Percentiles rank a stretch among this genome's conserved stretches.
phyloP scores from a whole-genome alignment of 2,329 filamentous ascomycete species.

The Aspergillus clavatus region DNA sequence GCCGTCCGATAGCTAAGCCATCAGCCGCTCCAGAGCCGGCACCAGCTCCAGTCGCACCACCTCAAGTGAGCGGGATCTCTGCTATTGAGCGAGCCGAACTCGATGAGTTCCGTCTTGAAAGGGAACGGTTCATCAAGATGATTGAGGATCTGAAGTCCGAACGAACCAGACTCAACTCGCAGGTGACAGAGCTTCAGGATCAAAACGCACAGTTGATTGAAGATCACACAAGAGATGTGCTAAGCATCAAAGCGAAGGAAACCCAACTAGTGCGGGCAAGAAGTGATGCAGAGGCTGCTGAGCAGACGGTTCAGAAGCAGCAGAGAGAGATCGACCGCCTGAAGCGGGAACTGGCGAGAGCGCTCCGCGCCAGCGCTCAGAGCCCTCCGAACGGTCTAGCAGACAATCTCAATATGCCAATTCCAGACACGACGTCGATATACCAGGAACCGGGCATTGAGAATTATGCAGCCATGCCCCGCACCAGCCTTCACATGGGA shows the following conservation, averaged over 20 bases:
- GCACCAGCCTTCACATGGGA: conserved; percentile 35
- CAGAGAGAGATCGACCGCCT: conserved; percentile 85
- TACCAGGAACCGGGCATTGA: conserved; percentile 36
- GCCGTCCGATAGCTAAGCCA: conserved; percentile 78
- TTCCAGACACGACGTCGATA: conserved; percentile 48
- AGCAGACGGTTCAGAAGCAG: conserved; percentile 78
- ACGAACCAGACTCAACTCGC: conserved; percentile 72
- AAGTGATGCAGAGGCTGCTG: conserved; percentile 82
- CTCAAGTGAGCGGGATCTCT: conserved; percentile 62
- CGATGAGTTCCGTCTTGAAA: conserved; percentile 78
- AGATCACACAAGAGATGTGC: conserved; percentile 89
- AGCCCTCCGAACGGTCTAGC: conserved; percentile 32
- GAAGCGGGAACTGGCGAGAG: conserved; percentile 70
- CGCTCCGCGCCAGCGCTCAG: conserved; percentile 37
- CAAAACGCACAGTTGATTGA: conserved; percentile 96
- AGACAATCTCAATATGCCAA: conserved; percentile 51
- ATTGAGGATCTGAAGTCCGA: conserved; percentile 79
- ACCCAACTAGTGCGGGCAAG: conserved; percentile 90
- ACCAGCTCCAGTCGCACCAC: conserved; percentile 50
- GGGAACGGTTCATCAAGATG: conserved; percentile 69
- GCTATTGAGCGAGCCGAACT: conserved; percentile 86
- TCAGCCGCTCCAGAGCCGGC: conserved; percentile 38
- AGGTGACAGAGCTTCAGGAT: conserved; percentile 91
- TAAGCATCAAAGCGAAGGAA: conserved; percentile 97
- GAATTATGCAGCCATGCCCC: conserved; percentile 24